Conservation (phyloP, 345 rosid species). For the Murraya koenigii region DNA sequence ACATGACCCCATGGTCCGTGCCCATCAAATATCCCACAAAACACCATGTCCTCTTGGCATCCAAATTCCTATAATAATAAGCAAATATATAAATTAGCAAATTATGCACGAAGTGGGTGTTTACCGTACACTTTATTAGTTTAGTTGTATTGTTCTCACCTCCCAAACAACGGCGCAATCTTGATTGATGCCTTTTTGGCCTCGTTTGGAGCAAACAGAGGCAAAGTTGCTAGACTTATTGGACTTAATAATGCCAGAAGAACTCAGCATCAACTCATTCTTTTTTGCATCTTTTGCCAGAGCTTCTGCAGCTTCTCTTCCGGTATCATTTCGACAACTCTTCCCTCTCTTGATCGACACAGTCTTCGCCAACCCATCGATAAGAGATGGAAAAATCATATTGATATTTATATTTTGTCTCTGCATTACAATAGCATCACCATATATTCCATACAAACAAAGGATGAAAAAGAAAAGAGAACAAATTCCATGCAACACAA, state of each 20-base stretch:
- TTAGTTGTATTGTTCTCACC: conserved; percentile 33
- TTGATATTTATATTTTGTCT: neutral
- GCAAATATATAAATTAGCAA: neutral
- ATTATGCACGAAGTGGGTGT: no score
- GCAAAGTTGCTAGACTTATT: conserved; percentile 45
- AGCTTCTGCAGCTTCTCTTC: conserved; percentile 59
- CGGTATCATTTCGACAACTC: conserved; percentile 34
- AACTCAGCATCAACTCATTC: conserved; percentile 55
- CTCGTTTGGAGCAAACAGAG: conserved; percentile 73
- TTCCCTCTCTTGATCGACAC: conserved; percentile 60
- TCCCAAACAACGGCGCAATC: conserved; percentile 82
- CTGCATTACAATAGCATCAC: conserved; percentile 12
- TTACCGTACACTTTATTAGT: neutral
- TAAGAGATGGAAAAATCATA: conserved; percentile 48
- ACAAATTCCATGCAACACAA: neutral
- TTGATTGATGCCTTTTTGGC: conserved; percentile 81
- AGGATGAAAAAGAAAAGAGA: neutral
- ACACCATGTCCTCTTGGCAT: conserved; percentile 78
- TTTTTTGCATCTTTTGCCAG: conserved; percentile 68
- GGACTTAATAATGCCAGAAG: conserved; percentile 53
- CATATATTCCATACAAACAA: neutral
- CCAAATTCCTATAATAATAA: conserved; percentile 60
- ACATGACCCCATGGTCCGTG: conserved; percentile 96
- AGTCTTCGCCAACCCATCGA: conserved; percentile 60
- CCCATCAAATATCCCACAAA: conserved; percentile 91